Base-by-base conservation (phyloP, 2,329 filamentous ascomycete genomes). In the Trichoderma aggressivum region DNA sequence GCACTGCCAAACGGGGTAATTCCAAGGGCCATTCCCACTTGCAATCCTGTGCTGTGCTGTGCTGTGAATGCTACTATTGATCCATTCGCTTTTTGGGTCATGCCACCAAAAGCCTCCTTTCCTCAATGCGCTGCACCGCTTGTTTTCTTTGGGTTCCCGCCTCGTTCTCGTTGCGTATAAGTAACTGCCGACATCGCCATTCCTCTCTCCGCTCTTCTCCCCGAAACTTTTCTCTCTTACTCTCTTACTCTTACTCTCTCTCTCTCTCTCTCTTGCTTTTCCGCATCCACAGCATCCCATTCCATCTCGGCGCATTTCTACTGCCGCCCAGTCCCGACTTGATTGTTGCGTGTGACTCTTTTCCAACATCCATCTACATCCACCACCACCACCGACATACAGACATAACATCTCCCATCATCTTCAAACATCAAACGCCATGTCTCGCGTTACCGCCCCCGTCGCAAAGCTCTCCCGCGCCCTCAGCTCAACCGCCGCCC, bases 381-480 rank as follows among this genome's bases (percentile, higher is more conserved):
- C n/a, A n/a, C 10, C 7, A 18, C 55, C 12, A 3, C 16, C 1
- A 0, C 16, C 53, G 8, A 28, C 26, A 32, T 24, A 50, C 47
- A 53, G 5, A 26, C 21, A 53, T 24, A 55, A 28, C 55, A 58
- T 59, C 2, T n/a, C 7, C 39, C 28, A 55, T 10, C 16, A 58
- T 56, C 64, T 30, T 59, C 73, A 24, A 36, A 39, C 24, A 50
- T 26, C 16, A 61, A 67, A 28, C 65, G 30, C 4, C 18, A 87
- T 87, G 83, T 86, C 86, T 61, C 81, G 86, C 77, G 81, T 87
- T 72, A 84, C 85, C 18, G 82, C 83, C 59, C 84, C 85, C 77
- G 79, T 83, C 74, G 78, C 81, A 77, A 86, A 86, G 80, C 81
- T 87, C 76, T 74, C 84, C 74, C 83, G 86, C 73, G 81, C 82